Evolutionary conservation across 176 grass and related monocot species (phyloP), one percentile per base, ranked within the genome.

Genomic region (Aegilops longissima): DNA sequence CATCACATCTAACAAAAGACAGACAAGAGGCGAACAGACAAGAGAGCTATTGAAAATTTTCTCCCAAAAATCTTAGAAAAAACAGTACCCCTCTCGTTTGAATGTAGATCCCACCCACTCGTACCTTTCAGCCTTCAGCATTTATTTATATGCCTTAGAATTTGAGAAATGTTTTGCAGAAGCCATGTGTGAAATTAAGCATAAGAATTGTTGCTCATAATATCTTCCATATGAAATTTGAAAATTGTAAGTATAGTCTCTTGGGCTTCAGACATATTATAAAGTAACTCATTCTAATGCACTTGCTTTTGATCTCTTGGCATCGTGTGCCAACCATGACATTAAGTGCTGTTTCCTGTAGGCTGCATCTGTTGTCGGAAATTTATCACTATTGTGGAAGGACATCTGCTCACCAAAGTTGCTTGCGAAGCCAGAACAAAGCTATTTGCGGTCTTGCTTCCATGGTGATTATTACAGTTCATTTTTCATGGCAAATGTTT

Each of bases 381-480:
- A 67, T 20, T 82, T 45, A 20, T 42, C 30, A 51, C 66, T 82
- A 44, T 52, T 36, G 36, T 70, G 4, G 30, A 49, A 33, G 35
- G 12, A 82, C 47, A 56, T 82, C 68, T 59, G 56, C 66, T 66
- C 23, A 42, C 14, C 36, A 80, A 11, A 27, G 2, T 45, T 65
- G 61, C 23, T 6, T 23, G 7, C 9, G 39, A 66, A 33, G 79
- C 17, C 36, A 0, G 17, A 65, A 81, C 77, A 77, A 47, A 73
- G 16, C 51, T 74, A 49, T 89, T 71, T 72, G 34, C 59, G 38
- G 3, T n/a, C 66, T 85, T 80, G 13, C 81, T 85, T 62, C 27
- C 62, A 91, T 91, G 82, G 86, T 88, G 64, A 89, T 64, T 76
- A 76, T 70, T 31, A 82, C 13, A 70, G 36, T 54, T 80, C 4